Conservation (phyloP, 192 early-diverging fungal genomes). For the Backusella tuberculispora region DNA sequence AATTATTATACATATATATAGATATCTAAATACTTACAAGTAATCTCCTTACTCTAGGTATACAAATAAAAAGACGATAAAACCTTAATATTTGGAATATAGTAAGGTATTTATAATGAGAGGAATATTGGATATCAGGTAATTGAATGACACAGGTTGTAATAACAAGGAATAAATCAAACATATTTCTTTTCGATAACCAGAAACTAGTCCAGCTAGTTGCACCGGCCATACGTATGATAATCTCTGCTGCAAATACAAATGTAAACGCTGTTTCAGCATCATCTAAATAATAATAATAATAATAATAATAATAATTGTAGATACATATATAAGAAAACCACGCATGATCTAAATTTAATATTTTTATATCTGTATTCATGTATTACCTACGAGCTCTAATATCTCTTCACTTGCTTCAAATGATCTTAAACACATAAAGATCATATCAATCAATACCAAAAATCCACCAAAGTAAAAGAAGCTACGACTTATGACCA, state of each 20-base stretch:
- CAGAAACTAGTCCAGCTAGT: conserved; percentile 45
- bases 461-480: conserved; percentile 40
- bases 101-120: conserved; percentile 53
- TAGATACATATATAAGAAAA: not conserved
- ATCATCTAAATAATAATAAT: conserved; percentile 35
- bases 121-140: conserved; percentile 46
- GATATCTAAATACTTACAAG: conserved; percentile 41
- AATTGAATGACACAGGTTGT: conserved; percentile 55
- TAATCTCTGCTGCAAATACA: conserved; percentile 53
- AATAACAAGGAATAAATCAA: conserved; percentile 52
- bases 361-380: not conserved
- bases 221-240: conserved; percentile 45
- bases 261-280: conserved; percentile 53
- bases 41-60: conserved; percentile 47
- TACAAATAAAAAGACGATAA: conserved; percentile 53
- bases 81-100: conserved; percentile 53
- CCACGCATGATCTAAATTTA: not conserved
- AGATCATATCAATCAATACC: conserved; percentile 48
- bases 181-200: conserved; percentile 41
- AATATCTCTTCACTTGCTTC: conserved; percentile 29
- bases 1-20: not conserved
- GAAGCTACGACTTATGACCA: conserved; percentile 34
- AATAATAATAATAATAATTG: not conserved
- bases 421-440: conserved; percentile 51
- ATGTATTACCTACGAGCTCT: conserved; percentile 37